A percentile compares a stretch with the other conserved stretches of the same genome.
Conservation (phyloP, 2,329 filamentous ascomycete species). For the Cladophialophora immunda region DNA sequence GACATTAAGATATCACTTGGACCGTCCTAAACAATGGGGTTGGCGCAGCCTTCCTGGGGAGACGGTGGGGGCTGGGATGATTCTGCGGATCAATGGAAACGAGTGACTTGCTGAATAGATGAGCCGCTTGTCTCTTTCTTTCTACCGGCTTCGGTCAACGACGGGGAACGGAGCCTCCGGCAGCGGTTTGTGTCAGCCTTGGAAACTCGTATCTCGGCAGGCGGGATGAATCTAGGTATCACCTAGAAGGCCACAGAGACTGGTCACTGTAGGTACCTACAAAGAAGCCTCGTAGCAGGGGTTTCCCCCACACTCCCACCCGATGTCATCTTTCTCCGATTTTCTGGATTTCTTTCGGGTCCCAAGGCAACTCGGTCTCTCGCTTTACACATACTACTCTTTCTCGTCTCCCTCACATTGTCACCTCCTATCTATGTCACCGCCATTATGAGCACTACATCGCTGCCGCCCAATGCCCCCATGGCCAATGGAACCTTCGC, state of each 20-base stretch:
- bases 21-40: too few relatives aligned
- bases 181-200: conserved; percentile 2
- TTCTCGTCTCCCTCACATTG: conserved; percentile 1
- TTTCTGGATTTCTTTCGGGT: conserved; percentile 1
- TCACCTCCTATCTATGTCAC: conserved; percentile 22
- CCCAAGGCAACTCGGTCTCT: background rate
- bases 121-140: background rate
- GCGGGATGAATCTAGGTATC: background rate
- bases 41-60: background rate
- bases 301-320: conserved; percentile 1
- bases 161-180: background rate
- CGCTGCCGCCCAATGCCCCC: conserved; percentile 42
- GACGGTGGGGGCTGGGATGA: background rate
- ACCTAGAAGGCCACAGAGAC: too few relatives aligned
- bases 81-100: background rate
- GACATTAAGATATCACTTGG: background rate
- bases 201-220: background rate
- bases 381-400: background rate
- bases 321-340: conserved; percentile 15
- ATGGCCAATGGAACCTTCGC: conserved; percentile 37
- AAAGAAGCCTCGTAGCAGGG: background rate
- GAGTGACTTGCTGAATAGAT: background rate
- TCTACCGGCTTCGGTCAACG: conserved; percentile 1
- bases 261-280: background rate
- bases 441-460: conserved; percentile 37